These are phyloP conservation scores for Liquidambar formosana DNA, from an alignment of 164 flowering plant species.

Conservation along the genomic window DNA sequence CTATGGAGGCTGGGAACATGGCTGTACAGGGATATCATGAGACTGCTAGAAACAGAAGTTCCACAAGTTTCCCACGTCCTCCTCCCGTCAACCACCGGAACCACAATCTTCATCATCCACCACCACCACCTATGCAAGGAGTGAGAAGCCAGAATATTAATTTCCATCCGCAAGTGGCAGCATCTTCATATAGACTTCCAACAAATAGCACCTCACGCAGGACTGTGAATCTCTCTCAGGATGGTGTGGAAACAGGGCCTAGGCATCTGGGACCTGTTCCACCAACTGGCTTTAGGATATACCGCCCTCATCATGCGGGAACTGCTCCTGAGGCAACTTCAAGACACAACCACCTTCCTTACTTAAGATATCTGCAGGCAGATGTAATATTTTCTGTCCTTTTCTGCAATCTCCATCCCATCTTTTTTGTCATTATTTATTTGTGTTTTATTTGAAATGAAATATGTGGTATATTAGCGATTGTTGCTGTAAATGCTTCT, in stretches of 20 bases:
- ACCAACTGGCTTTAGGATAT: slow-evolving; percentile 48
- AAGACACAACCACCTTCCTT: slow-evolving; percentile 45
- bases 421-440: neutral
- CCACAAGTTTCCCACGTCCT: slow-evolving; percentile 42
- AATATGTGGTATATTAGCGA: neutral
- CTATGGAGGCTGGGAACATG: slow-evolving; percentile 40
- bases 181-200: slow-evolving; percentile 42
- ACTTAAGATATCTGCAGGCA: slow-evolving; percentile 52
- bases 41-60: slow-evolving; percentile 31
- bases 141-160: slow-evolving; percentile 37
- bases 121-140: slow-evolving; percentile 39
- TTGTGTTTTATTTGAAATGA: neutral
- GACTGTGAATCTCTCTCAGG: slow-evolving; percentile 26
- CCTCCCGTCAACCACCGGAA: slow-evolving; percentile 41
- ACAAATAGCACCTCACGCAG: slow-evolving; percentile 22
- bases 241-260: slow-evolving; percentile 36
- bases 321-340: slow-evolving; percentile 32
- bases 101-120: slow-evolving; percentile 29
- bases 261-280: slow-evolving; percentile 43
- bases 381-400: slow-evolving; percentile 46
- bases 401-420: neutral
- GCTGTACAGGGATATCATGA: slow-evolving; percentile 48
- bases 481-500: neutral
- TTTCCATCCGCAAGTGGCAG: slow-evolving; percentile 42
- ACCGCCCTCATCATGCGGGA: slow-evolving; percentile 44